Conservation (phyloP, 768 basidiomycete genomes). For the Russula abietina region DNA sequence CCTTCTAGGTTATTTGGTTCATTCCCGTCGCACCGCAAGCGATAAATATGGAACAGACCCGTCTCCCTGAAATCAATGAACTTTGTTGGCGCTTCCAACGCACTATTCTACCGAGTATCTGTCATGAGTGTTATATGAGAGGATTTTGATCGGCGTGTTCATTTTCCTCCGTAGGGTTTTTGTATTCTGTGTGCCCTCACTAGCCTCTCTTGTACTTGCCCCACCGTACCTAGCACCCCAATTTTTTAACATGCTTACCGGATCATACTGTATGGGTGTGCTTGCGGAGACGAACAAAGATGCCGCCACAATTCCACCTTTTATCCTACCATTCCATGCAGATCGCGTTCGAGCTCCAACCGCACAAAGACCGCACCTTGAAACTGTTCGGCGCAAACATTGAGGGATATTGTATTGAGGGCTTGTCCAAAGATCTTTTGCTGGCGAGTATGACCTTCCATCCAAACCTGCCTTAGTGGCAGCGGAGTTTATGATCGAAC, state of each 20-base stretch:
- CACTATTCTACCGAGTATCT: not conserved
- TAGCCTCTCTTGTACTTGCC: constrained; percentile 6
- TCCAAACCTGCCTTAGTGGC: not conserved
- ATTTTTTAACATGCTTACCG: not conserved
- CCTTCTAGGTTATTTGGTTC: too few species aligned
- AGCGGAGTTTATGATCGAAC: not conserved
- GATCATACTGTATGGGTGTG: not conserved
- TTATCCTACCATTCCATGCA: not conserved
- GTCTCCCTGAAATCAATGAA: not conserved
- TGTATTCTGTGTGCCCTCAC: not conserved
- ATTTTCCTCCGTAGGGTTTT: not conserved
- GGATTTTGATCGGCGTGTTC: not conserved
- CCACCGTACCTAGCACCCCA: constrained; percentile 1
- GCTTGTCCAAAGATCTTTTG: too few species aligned
- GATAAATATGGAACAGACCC: not conserved
- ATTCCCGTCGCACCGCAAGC: not conserved
- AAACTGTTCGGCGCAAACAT: not conserved
- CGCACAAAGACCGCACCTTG: not conserved
- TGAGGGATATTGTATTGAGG: too few species aligned
- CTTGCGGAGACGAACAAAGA: not conserved
- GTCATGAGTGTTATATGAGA: not conserved
- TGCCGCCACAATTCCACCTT: not conserved
- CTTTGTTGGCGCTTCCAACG: not conserved
- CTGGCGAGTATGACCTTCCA: not conserved
- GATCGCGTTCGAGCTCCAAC: not conserved